Evolutionary conservation across 306 rosid species (phyloP).

Genomic region (Lathyrus sativus): DNA sequence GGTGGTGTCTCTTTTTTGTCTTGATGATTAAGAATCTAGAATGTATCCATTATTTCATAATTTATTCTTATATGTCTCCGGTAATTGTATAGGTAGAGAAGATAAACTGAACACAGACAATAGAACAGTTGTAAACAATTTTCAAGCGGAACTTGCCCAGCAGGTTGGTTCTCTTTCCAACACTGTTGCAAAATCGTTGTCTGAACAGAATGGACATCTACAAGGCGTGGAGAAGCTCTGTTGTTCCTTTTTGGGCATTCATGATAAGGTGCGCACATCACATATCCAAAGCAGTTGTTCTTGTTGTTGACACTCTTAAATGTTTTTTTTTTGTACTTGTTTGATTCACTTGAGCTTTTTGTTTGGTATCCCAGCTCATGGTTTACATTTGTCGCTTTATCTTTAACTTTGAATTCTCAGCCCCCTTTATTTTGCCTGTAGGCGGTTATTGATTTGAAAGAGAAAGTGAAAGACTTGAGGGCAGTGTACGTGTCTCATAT

Average conservation of each 20-base stretch:
- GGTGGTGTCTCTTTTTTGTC: constrained; percentile 17
- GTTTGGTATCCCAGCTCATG: not conserved
- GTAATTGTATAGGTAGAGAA: constrained; percentile 67
- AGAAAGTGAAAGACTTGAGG: constrained; percentile 64
- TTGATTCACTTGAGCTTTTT: not conserved
- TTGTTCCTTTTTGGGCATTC: constrained; percentile 60
- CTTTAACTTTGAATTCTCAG: not conserved
- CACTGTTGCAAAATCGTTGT: constrained; percentile 65
- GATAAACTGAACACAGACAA: constrained; percentile 73
- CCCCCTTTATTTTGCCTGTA: constrained; percentile 34
- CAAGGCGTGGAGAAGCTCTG: constrained; percentile 73
- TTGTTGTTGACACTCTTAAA: not conserved
- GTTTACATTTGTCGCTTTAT: not conserved
- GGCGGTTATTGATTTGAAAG: constrained; percentile 68
- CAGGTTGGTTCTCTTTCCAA: constrained; percentile 76
- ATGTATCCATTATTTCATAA: not conserved
- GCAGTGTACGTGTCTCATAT: constrained; percentile 56
- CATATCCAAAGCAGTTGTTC: not conserved
- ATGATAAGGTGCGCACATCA: constrained; percentile 61
- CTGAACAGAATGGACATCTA: constrained; percentile 73
- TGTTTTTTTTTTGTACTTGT: not conserved
- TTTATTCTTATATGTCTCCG: not conserved
- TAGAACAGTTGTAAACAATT: constrained; percentile 67
- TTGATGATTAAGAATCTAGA: not conserved
- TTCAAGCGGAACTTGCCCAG: constrained; percentile 71